Evolutionary conservation across 495 filamentous ascomycete genomes (phyloP).

Genomic region (Hypoxylon trugodes): DNA sequence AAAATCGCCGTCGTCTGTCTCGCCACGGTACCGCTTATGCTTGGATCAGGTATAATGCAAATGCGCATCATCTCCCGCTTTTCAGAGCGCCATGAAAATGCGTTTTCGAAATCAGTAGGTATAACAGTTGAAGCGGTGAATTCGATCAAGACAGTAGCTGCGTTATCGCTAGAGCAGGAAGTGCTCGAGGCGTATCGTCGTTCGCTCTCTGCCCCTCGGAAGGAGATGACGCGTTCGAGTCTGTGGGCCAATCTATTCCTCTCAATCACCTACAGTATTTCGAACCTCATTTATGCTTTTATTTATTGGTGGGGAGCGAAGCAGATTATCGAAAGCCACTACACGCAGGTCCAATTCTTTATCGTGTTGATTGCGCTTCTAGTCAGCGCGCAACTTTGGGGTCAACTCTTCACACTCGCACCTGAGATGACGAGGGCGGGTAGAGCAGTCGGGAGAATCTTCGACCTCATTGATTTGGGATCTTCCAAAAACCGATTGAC

Average conservation of each 20-base stretch:
- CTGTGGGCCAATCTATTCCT: conserved; percentile 61
- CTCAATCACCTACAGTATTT: conserved; percentile 61
- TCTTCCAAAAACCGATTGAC: conserved; percentile 39
- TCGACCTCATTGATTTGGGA: conserved; percentile 58
- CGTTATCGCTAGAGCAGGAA: conserved; percentile 57
- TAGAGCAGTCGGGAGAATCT: conserved; percentile 56
- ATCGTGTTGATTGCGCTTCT: conserved; percentile 71
- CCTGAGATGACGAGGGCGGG: conserved; percentile 67
- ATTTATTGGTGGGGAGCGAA: conserved; percentile 74
- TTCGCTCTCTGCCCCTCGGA: conserved; percentile 54
- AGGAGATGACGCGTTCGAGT: conserved; percentile 58
- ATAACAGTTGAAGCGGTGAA: conserved; percentile 62
- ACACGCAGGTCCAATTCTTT: conserved; percentile 69
- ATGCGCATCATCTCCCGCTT: conserved; percentile 62
- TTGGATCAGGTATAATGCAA: conserved; percentile 64
- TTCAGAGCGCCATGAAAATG: conserved; percentile 66
- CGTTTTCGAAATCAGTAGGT: conserved; percentile 59
- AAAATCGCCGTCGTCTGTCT: conserved; percentile 67
- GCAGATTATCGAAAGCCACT: conserved; percentile 63
- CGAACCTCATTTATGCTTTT: conserved; percentile 66
- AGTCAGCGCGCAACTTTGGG: conserved; percentile 68
- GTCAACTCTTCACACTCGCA: conserved; percentile 71
- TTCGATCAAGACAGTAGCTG: conserved; percentile 64
- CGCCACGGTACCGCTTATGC: conserved; percentile 61
- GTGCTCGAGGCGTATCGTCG: conserved; percentile 56